Conservation (phyloP, 129 eudicot species). For the Heracleum sosnowskyi region DNA sequence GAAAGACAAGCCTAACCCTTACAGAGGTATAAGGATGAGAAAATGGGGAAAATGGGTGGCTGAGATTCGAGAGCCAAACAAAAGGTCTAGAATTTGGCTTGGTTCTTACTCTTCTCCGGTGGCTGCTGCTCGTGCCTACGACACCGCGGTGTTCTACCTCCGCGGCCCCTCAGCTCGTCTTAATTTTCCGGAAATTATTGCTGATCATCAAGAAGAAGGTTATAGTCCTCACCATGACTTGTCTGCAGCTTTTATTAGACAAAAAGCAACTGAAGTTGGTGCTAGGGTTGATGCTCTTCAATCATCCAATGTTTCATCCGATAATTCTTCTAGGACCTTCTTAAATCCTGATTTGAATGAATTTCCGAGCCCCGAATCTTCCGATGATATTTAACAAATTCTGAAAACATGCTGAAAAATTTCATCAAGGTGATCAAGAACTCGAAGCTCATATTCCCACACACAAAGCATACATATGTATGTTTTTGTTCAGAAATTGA, state of each 20-base stretch:
- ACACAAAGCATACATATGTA: background rate
- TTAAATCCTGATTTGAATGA: conserved; percentile 72
- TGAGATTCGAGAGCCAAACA: conserved; percentile 84
- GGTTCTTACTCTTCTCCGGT: conserved; percentile 85
- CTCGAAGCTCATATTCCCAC: no score
- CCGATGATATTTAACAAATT: conserved; percentile 25
- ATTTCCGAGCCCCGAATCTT: conserved; percentile 69
- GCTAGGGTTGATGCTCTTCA: conserved; percentile 81
- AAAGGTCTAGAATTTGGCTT: conserved; percentile 77
- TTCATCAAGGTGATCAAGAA: background rate
- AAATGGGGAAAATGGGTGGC: conserved; percentile 99
- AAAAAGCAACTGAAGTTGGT: conserved; percentile 83
- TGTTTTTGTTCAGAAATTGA: background rate
- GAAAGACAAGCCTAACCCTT: conserved; percentile 35
- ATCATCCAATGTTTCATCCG: conserved; percentile 4
- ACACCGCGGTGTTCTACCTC: conserved; percentile 79
- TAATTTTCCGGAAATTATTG: conserved; percentile 61
- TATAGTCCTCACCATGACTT: conserved; percentile 19
- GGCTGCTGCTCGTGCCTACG: conserved; percentile 97
- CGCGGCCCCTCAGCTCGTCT: conserved; percentile 78
- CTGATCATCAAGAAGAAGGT: conserved; percentile 14
- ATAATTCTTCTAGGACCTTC: conserved; percentile 24
- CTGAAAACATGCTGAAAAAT: background rate
- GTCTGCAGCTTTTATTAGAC: conserved; percentile 64
- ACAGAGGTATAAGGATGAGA: conserved; percentile 81